phyloP scores from a whole-genome alignment of 1,284 basidiomycete species.

The Microbotryum saponariae region DNA sequence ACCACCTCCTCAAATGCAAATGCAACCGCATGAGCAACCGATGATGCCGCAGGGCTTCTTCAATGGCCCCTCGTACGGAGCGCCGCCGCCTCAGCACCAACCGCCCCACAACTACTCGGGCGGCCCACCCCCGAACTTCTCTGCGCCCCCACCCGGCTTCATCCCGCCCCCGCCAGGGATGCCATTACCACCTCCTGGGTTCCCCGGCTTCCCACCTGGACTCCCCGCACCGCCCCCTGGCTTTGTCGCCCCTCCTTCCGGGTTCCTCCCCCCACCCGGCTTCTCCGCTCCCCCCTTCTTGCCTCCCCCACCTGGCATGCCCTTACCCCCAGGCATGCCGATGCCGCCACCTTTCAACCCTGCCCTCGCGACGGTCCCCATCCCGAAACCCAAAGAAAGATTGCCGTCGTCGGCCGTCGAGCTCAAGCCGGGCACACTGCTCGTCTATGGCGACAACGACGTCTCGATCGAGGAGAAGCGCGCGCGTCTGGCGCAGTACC shows the following conservation, averaged over 20 bases:
- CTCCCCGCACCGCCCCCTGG: slow-evolving; percentile 22
- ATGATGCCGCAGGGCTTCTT: neutral
- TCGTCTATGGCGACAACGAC: slow-evolving; percentile 67
- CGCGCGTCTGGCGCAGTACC: slow-evolving; percentile 42
- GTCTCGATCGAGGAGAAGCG: slow-evolving; percentile 74
- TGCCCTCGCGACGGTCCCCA: slow-evolving; percentile 2
- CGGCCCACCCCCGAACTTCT: slow-evolving; percentile 20
- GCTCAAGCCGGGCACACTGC: slow-evolving; percentile 66
- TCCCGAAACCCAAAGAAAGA: slow-evolving; percentile 44
- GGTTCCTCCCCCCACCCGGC: slow-evolving; percentile 8
- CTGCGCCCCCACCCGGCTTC: slow-evolving; percentile 1
- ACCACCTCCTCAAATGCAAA: neutral
- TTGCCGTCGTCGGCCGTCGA: slow-evolving; percentile 49
- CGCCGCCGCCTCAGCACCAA: slow-evolving; percentile 38
- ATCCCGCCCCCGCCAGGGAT: slow-evolving; percentile 7
- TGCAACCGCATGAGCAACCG: too few relatives aligned
- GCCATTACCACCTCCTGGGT: slow-evolving; percentile 14
- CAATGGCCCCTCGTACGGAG: neutral
- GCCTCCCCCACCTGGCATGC: slow-evolving; percentile 19
- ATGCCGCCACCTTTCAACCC: slow-evolving; percentile 21
- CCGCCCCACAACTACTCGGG: slow-evolving; percentile 33
- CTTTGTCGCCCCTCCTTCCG: slow-evolving; percentile 4
- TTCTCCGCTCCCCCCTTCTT: slow-evolving; percentile 24
- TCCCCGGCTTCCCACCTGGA: slow-evolving; percentile 30
- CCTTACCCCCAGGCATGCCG: slow-evolving; percentile 5